Base-by-base conservation (phyloP, 495 filamentous ascomycete genomes). In the Parmelia sp. region DNA sequence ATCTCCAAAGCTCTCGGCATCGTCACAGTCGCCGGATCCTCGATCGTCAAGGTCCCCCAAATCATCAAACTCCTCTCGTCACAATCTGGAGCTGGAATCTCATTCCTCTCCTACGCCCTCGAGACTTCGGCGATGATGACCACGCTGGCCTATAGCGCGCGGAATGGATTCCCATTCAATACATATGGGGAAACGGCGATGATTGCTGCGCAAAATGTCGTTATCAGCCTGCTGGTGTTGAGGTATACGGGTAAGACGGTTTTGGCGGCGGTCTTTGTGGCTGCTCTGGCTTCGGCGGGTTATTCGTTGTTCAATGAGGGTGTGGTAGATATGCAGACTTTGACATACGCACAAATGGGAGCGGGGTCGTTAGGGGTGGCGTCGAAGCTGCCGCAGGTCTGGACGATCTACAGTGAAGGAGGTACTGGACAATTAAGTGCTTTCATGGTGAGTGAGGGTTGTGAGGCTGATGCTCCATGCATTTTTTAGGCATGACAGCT, bases 341-440 rank as follows among this genome's bases (percentile, higher is more conserved):
- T 98, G 78, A 77, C 84, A 27, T 88, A 87, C 72, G 73, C 95
- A 68, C 94, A 97, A 78, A 89, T 88, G 5, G 90, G 88, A 65
- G 92, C 92, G 0, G 94, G 93, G 25, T 82, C 86, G 37, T 73
- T 98, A 64, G 84, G 89, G 36, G 83, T 96, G 40, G 89, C 88
- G 33, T 94, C 90, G 78, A 97, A 97, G 81, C 72, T 90, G 59
- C 95, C 94, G 64, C 94, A 97, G 81, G 96, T 97, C 68, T 78
- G 81, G 61, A 86, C 90, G 31, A 90, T 96, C 73, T 91, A 85
- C 79, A 80, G 82, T 65, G 76, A 96, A 73, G 92, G 91, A 31
- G 88, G 90, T 44, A 98, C 94, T 17, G 94, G 94, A 58, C 93
- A 97, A 81, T 79, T 98, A 72, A 96, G 90, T 73, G 95, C 95